A percentile compares a stretch with the other conserved stretches of the same genome.
Evolutionary conservation across 2,329 filamentous ascomycete species (phyloP).

Genomic region (Colletotrichum nymphaeae): DNA sequence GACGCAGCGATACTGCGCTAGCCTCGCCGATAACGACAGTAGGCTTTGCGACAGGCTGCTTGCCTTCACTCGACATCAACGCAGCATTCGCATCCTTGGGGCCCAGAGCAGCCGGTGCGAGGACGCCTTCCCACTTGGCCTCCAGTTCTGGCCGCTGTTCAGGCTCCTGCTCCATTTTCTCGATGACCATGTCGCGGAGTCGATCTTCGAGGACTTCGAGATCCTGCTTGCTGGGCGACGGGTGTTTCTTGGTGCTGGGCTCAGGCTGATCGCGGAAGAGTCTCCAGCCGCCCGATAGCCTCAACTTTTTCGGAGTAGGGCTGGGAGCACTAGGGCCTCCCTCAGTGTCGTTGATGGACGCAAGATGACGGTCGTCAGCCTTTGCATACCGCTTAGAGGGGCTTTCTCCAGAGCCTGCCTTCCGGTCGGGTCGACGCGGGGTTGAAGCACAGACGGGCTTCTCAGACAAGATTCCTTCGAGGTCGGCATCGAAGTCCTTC

Average conservation of each 20-base stretch:
- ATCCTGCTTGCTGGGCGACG: slow-evolving; percentile 55
- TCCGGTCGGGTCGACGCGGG: slow-evolving; percentile 41
- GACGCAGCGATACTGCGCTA: slow-evolving; percentile 7
- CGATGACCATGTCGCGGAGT: slow-evolving; percentile 40
- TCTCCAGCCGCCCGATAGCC: background rate
- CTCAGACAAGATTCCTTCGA: slow-evolving; percentile 51
- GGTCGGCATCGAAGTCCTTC: slow-evolving; percentile 49
- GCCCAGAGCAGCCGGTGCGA: background rate
- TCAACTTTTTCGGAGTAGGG: slow-evolving; percentile 8
- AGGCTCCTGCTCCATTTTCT: slow-evolving; percentile 23
- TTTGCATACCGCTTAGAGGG: slow-evolving; percentile 18
- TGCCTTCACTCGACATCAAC: slow-evolving; percentile 42
- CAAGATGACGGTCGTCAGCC: background rate
- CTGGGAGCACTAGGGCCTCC: background rate
- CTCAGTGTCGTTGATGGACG: background rate
- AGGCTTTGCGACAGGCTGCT: slow-evolving; percentile 8
- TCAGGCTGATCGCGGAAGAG: slow-evolving; percentile 15
- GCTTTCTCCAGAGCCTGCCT: slow-evolving; percentile 5
- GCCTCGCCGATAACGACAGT: slow-evolving; percentile 7
- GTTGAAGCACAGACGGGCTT: slow-evolving; percentile 52
- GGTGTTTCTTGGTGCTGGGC: slow-evolving; percentile 52
- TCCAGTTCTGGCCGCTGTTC: slow-evolving; percentile 18
- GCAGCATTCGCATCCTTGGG: background rate
- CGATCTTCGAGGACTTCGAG: slow-evolving; percentile 51
- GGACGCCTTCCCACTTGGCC: slow-evolving; percentile 11